phyloP scores from a whole-genome alignment of 352 stramenopile species.

The Pythium aphanidermatum region DNA sequence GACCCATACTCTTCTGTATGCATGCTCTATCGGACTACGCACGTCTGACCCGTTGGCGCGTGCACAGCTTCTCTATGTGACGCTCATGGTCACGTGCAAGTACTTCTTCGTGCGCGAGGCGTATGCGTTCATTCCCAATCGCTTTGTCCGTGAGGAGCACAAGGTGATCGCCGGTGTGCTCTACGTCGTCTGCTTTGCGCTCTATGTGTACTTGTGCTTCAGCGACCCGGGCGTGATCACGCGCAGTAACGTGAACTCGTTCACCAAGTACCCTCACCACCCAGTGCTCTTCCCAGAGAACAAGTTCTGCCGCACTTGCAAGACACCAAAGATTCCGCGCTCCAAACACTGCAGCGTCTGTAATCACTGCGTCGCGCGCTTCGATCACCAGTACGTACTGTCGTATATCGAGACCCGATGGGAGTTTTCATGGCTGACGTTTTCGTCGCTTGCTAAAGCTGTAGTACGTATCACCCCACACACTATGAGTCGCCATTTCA shows the following conservation, averaged over 20 bases:
- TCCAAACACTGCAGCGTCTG: conserved; percentile 90
- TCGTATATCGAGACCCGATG: too few relatives aligned
- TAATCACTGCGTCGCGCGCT: conserved; percentile 82
- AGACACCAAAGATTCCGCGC: conserved; percentile 79
- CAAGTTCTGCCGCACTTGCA: conserved; percentile 86
- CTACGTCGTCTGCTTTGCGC: conserved; percentile 44
- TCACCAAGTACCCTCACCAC: conserved; percentile 68
- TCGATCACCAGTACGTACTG: conserved; percentile 47
- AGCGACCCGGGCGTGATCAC: conserved; percentile 74
- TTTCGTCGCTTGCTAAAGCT: conserved; percentile 1
- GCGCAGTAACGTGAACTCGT: conserved; percentile 34
- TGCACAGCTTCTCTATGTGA: conserved; percentile 70
- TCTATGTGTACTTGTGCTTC: conserved; percentile 69
- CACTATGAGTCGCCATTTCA: too few relatives aligned
- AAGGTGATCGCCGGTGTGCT: conserved; percentile 51
- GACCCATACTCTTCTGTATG: background rate
- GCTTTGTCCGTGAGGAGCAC: conserved; percentile 53
- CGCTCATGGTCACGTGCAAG: conserved; percentile 62
- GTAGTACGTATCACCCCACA: too few relatives aligned
- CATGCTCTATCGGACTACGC: background rate
- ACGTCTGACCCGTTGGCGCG: background rate
- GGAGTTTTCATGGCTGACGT: too few relatives aligned
- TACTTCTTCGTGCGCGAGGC: conserved; percentile 64
- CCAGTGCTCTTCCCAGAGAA: conserved; percentile 70
- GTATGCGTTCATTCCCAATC: conserved; percentile 51